A percentile compares a stretch with the other conserved stretches of the same genome.
phyloP scores from a whole-genome alignment of 176 grass and related monocot genomes.

The barley (Hordeum vulgare) region MorexV3_pseudomolecules_assembly NC_058523.1:518798851-518799350 shows the following conservation, averaged over 20 bases:
- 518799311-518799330: background rate
- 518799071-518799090: conserved; percentile 92
- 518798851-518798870: background rate
- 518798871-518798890: conserved; percentile 36
- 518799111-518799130: conserved; percentile 94
- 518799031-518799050: conserved; percentile 43
- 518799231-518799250: background rate
- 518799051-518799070: conserved; percentile 94
- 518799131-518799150: conserved; percentile 85
- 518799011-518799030: conserved; percentile 35
- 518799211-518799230: conserved; percentile 28
- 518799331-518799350: background rate
- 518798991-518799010: background rate
- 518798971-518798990: conserved; percentile 3
- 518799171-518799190: conserved; percentile 12
- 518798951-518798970: no score
- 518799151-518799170: conserved; percentile 31
- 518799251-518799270: background rate
- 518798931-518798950: background rate
- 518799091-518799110: conserved; percentile 75
- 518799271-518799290: background rate
- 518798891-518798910: background rate
- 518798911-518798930: background rate
- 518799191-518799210: conserved; percentile 36
- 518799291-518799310: background rate